These are phyloP conservation scores for Saccharomycopsis vini DNA, from an alignment of 805 yeast species.

Conservation along the genomic window DNA sequence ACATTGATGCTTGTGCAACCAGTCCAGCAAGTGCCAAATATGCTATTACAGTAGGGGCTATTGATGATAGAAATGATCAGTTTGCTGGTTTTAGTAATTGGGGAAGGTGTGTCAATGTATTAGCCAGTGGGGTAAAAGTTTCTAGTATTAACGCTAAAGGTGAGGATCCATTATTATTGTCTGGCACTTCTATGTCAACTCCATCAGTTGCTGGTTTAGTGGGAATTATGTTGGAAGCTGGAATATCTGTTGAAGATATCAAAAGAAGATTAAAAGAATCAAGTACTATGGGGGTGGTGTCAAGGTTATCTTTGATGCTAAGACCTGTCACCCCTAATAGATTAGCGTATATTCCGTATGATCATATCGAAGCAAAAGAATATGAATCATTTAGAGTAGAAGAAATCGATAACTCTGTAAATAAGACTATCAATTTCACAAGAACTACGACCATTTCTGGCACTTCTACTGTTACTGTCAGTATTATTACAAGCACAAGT, in stretches of 20 bases:
- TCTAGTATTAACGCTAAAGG: slow-evolving; percentile 20
- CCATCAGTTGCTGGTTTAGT: slow-evolving; percentile 65
- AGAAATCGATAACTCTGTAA: too few species aligned
- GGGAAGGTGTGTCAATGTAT: slow-evolving; percentile 85
- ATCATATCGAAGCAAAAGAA: neutral
- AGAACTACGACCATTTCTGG: too few species aligned
- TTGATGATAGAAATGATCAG: slow-evolving; percentile 62
- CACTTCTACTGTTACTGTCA: too few species aligned
- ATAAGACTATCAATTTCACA: too few species aligned
- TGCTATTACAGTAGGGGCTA: slow-evolving; percentile 82
- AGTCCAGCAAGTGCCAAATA: slow-evolving; percentile 75
- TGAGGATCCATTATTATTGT: slow-evolving; percentile 30
- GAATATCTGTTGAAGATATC: slow-evolving; percentile 36
- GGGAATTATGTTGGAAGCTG: slow-evolving; percentile 46
- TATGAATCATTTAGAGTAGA: neutral
- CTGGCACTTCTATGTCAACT: slow-evolving; percentile 80
- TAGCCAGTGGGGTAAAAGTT: slow-evolving; percentile 73
- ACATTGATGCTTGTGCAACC: slow-evolving; percentile 67
- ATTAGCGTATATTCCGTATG: slow-evolving; percentile 28
- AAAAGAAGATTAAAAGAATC: slow-evolving; percentile 34
- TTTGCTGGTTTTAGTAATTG: slow-evolving; percentile 81
- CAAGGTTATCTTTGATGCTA: slow-evolving; percentile 34
- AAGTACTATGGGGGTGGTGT: slow-evolving; percentile 41
- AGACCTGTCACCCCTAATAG: slow-evolving; percentile 54
- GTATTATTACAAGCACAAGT: too few species aligned